Evolutionary conservation across 1,284 basidiomycete species (phyloP).

Genomic region (Leccinum pseudoinsigne): DNA sequence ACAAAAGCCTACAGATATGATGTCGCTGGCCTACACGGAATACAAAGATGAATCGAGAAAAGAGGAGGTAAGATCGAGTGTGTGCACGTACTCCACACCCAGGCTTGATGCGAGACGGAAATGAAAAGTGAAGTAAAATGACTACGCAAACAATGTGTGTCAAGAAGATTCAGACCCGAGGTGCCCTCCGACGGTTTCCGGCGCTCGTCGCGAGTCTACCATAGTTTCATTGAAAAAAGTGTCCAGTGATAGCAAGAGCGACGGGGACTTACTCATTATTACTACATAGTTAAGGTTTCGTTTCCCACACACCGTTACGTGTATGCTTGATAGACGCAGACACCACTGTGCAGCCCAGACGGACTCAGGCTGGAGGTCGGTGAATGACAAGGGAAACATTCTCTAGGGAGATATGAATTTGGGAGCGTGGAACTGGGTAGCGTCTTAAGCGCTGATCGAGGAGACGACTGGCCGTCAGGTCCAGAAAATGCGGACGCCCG

Average conservation of each 20-base stretch:
- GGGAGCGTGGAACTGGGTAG: conserved; percentile 12
- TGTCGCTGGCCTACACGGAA: conserved; percentile 24
- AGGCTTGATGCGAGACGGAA: conserved; percentile 21
- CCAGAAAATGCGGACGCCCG: neutral
- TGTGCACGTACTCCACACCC: conserved; percentile 36
- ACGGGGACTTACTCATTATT: conserved; percentile 12
- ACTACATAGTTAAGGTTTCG: conserved; percentile 10
- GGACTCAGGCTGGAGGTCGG: conserved; percentile 11
- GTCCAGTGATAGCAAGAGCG: neutral
- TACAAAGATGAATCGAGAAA: conserved; percentile 18
- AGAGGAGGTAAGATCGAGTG: conserved; percentile 12
- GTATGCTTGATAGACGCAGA: conserved; percentile 19
- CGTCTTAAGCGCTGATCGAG: conserved; percentile 21
- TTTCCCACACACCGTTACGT: conserved; percentile 33
- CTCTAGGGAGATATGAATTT: conserved; percentile 15
- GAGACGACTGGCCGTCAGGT: neutral
- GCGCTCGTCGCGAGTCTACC: neutral
- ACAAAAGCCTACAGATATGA: neutral
- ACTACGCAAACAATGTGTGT: neutral
- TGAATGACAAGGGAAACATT: conserved; percentile 3
- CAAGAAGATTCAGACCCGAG: neutral
- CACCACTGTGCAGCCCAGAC: conserved; percentile 14
- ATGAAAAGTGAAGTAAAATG: conserved; percentile 7
- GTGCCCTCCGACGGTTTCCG: neutral
- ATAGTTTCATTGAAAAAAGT: conserved; percentile 1